Base-by-base conservation (phyloP, 306 rosid genomes). In the Begonia peltatifolia region DNA sequence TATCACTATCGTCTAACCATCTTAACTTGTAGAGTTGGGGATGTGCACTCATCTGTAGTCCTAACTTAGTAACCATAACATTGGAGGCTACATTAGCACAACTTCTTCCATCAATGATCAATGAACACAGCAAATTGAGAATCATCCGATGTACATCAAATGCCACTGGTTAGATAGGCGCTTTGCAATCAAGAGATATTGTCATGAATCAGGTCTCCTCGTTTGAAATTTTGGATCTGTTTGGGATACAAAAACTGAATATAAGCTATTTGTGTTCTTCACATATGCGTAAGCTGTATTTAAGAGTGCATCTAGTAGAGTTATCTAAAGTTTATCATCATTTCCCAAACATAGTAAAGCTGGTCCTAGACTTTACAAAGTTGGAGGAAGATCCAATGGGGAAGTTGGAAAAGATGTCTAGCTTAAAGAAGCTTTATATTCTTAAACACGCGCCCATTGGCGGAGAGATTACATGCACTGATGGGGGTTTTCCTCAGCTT, bases 401-500 rank as follows among this genome's bases (percentile, higher is more conserved):
- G 5, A 12, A 14, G 13, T 16, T 56, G 14, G 11, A 8, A 41
- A 11, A 3, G 13, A 8, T 55, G 20, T 16, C 23, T 30, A 43
- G n/a, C 47, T 36, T 14, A 13, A 14, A n/a, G 48, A 46, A 7
- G 17, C 7, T 42, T 30, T 3, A 12, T 17, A 36, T 41, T 43
- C 50, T 3, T 7, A 43, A 56, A 4, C 60, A 9, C 3, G 14
- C 47, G 1, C 6, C 2, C 47, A 11, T 11, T 56, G 2, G 9
- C 50, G 6, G 3, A 8, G 46, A 59, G 5, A 14, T 60, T 48
- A 41, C 35, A 9, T 50, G 55, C 48, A 41, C 56, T 16, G 1
- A 60, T 6, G n/a, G 47, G 11, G 53, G 64, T 13, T 53, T 65
- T 52, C 50, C 54, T 35, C 14, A 17, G 10, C 64, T 65, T 9